Evolutionary conservation across 495 filamentous ascomycete genomes (phyloP).

Genomic region (Tuber umbilicatum): DNA sequence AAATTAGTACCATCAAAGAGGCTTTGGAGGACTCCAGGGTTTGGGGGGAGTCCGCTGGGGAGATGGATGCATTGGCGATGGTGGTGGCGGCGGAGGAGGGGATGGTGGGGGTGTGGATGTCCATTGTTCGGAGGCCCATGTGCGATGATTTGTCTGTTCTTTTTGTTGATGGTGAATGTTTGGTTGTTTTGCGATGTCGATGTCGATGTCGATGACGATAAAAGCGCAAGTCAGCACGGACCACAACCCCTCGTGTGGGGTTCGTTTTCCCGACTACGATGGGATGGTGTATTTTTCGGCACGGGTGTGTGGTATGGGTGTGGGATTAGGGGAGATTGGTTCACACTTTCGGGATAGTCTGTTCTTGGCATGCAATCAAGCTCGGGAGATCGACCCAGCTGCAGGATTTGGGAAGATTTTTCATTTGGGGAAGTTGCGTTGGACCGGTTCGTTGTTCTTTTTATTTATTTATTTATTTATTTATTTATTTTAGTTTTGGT

Average conservation of each 20-base stretch:
- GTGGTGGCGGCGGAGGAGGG: conserved; percentile 9
- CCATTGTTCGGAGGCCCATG: conserved; percentile 20
- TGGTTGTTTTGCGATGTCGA: not conserved
- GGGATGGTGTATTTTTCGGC: not conserved
- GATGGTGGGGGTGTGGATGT: conserved; percentile 38
- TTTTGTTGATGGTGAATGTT: not conserved
- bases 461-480: too few relatives aligned
- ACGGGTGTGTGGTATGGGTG: not conserved
- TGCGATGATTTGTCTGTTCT: not conserved
- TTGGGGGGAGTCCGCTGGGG: conserved; percentile 19
- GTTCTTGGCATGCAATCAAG: not conserved
- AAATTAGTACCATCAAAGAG: conserved; percentile 50
- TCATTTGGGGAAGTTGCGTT: not conserved
- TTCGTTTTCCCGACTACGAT: not conserved
- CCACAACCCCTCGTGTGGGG: not conserved
- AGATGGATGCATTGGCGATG: conserved; percentile 16
- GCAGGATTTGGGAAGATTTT: not conserved
- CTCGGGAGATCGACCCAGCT: conserved; percentile 4
- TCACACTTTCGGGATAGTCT: not conserved
- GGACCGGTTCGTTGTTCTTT: not conserved
- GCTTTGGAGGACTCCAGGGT: not conserved
- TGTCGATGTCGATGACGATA: not conserved
- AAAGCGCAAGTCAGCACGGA: not conserved
- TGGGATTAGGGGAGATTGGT: not conserved
- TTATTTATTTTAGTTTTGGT: too few relatives aligned